Evolutionary conservation across 1,139 yeast species (phyloP).

Genomic region (Candida sanyaensis): DNA sequence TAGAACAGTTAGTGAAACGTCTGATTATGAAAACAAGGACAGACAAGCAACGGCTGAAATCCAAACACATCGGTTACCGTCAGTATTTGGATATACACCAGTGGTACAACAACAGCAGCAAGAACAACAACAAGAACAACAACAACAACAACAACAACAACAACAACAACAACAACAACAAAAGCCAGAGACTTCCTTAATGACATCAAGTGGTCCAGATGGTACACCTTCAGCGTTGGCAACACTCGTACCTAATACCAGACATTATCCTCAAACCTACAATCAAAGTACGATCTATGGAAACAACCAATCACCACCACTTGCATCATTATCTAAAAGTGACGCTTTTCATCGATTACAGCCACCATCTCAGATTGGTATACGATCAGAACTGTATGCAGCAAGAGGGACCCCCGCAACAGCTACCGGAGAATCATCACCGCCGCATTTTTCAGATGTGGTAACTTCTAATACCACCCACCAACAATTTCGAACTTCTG

Average conservation of each 20-base stretch:
- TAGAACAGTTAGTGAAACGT: conserved; percentile 8
- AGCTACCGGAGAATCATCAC: too few relatives aligned
- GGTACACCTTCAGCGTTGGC: not conserved
- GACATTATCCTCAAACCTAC: not conserved
- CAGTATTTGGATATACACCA: not conserved
- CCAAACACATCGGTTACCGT: not conserved
- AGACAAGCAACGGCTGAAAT: conserved; percentile 1
- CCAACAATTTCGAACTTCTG: not conserved
- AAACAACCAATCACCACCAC: not conserved
- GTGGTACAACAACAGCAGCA: not conserved
- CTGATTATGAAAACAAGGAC: conserved; percentile 12
- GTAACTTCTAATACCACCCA: not conserved
- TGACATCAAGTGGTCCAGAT: not conserved
- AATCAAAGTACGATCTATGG: not conserved
- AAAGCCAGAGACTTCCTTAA: not conserved
- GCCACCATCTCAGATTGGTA: not conserved
- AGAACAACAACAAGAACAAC: too few relatives aligned
- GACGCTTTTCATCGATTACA: too few relatives aligned
- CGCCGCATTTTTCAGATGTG: too few relatives aligned
- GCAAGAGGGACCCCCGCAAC: not conserved
- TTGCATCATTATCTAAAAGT: not conserved
- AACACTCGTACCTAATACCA: not conserved
- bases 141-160: too few relatives aligned
- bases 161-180: too few relatives aligned
- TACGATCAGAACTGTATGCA: not conserved